Evolutionary conservation across 192 early-diverging fungal species (phyloP), one percentile per base, ranked within the genome.

Genomic region (Coemansia sp.): DNA sequence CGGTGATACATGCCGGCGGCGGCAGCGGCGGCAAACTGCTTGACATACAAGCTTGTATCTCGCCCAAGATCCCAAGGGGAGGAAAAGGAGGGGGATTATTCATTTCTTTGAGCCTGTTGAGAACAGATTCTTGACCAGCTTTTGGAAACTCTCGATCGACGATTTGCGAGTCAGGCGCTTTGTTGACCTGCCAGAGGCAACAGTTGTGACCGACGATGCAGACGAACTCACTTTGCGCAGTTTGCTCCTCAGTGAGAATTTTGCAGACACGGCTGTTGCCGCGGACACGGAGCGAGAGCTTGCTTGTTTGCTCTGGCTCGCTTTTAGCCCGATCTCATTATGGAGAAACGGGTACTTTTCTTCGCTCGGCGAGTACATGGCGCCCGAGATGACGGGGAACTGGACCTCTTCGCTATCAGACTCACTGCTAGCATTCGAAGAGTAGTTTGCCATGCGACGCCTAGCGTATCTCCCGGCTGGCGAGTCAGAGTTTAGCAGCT

Each of bases 341-440:
- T 63, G 57, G 13, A 71, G 50, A 9, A 71, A 36, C 56, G 63
- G 62, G 32, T 63, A 61, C 17, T 19, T 57, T 34, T 74, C 73
- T 42, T 74, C 62, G 63, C 67, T 74, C 41, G 59, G 59, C 8
- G 73, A 57, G 35, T 68, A 68, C 25, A 55, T 62, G 35, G 48
- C 60, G 32, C 58, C 59, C 20, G 62, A 56, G 66, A 69, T 54
- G 46, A 65, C 38, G 5, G 57, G 57, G 17, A 65, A 52, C n/a
- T 55, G 25, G 35, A 57, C 61, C 50, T 66, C 67, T 19, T 65
- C 52, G 59, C n/a, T 50, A n/a, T 56, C 41, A 46, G 63, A 29
- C 41, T 56, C 63, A 8, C 32, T 53, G 2, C 49, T 29, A 38
- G 67, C 62, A 22, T 40, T 54, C 1, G 59, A 22, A 17, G 62